Evolutionary conservation across 2,329 filamentous ascomycete species (phyloP).

Genomic region (Hypoxylon sp.): DNA sequence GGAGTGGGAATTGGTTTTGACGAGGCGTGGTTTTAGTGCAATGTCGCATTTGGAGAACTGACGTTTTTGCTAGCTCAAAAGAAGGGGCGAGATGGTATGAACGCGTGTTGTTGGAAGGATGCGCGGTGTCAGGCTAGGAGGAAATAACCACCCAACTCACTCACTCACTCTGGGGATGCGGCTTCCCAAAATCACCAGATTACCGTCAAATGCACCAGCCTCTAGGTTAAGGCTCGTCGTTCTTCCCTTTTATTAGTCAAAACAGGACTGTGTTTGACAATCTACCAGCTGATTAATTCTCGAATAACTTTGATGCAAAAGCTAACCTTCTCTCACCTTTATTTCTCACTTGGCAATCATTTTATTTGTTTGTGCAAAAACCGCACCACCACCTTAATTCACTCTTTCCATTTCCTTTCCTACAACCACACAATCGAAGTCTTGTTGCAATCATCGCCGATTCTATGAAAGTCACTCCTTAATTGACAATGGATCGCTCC

Average conservation of each 20-base stretch:
- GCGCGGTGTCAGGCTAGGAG: slow-evolving; percentile 22
- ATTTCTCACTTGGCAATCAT: slow-evolving; percentile 9
- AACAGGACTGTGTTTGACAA: slow-evolving; percentile 13
- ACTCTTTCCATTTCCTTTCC: slow-evolving; percentile 7
- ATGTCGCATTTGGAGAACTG: slow-evolving; percentile 29
- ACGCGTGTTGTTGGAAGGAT: slow-evolving; percentile 39
- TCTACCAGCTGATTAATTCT: slow-evolving; percentile 6
- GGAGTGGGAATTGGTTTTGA: slow-evolving; percentile 14
- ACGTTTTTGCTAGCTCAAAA: slow-evolving; percentile 35
- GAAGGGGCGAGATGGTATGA: slow-evolving; percentile 22
- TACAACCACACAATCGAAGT: background rate
- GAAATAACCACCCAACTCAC: slow-evolving; percentile 17
- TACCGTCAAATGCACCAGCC: background rate
- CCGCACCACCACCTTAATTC: slow-evolving; percentile 2
- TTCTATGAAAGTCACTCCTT: background rate
- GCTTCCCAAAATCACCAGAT: slow-evolving; percentile 11
- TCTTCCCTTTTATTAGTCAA: slow-evolving; percentile 15
- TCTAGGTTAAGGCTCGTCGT: slow-evolving; percentile 17
- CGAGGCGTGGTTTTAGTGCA: slow-evolving; percentile 26
- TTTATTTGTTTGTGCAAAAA: background rate
- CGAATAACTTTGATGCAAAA: slow-evolving; percentile 1
- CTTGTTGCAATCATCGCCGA: background rate
- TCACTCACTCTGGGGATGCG: slow-evolving; percentile 9
- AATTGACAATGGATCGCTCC: slow-evolving; percentile 45
- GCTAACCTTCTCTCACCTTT: slow-evolving; percentile 16